Base-by-base conservation (phyloP, 2,329 filamentous ascomycete genomes). In the Helotiales sp. region DNA sequence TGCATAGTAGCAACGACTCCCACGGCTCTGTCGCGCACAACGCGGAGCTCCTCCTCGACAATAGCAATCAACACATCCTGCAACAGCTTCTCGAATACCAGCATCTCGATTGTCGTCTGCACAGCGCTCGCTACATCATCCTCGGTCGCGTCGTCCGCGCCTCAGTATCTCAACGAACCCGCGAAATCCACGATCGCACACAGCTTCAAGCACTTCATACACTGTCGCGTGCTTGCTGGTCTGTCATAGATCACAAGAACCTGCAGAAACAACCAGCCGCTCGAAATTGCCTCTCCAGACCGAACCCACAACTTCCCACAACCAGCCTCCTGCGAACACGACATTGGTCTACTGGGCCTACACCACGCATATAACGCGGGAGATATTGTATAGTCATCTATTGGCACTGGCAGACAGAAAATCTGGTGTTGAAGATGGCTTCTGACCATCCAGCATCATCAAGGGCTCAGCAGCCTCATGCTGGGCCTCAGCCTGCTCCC, bases 391-490 rank as follows among this genome's bases (percentile, higher is more conserved):
- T 54, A 56, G 25, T n/a, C 24, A n/a, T 38, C 52, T 50, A 48
- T 53, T 52, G 57, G 58, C 49, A 58, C 61, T 42, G 51, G 60
- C 58, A 61, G 56, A 60, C 46, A 53, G 36, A 25, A 55, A 59
- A 52, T 34, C 42, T 38, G 51, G 50, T 44, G 34, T 57, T 56
- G 56, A 62, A 55, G 17, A 70, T 69, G 67, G 42, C 63, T 44
- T 65, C 69, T 34, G 66, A 68, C 25, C 52, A 59, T 29, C 51
- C 63, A 44, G 50, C 48, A 24, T 56, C 65, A 24, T 65, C 68
- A 9, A 69, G 66, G 48, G 54, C 66, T 22, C 68, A 70, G 42
- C 65, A 69, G 55, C 59, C 67, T 42, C 68, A 69, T 52, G 61
- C 63, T 27, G 60, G 54, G 29, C 63, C 68, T 13, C 69, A 70